phyloP scores from a whole-genome alignment of 306 rosid species.

The Lathyrus sativus region DNA sequence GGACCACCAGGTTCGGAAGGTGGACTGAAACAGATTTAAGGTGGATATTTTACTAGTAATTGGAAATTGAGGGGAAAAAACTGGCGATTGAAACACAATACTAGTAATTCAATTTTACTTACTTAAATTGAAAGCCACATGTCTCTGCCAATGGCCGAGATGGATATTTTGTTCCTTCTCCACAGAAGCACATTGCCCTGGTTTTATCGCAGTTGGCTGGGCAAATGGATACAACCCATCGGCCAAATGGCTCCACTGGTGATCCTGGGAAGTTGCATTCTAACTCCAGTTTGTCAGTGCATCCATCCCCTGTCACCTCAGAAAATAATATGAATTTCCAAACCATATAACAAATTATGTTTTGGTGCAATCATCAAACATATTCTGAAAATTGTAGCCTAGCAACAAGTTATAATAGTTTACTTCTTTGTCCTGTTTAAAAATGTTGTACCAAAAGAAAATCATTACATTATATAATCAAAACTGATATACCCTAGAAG shows the following conservation, averaged over 20 bases:
- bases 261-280: slow-evolving; percentile 70
- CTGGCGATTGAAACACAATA: slow-evolving; percentile 29
- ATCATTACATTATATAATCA: background rate
- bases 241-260: slow-evolving; percentile 67
- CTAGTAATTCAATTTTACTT: slow-evolving; percentile 43
- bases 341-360: slow-evolving; percentile 17
- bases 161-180: slow-evolving; percentile 95
- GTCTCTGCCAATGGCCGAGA: slow-evolving; percentile 90
- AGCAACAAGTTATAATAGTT: background rate
- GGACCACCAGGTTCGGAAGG: slow-evolving; percentile 71
- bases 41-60: slow-evolving; percentile 18
- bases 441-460: background rate
- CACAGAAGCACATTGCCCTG: slow-evolving; percentile 98
- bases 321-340: slow-evolving; percentile 34
- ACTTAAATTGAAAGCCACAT: slow-evolving; percentile 86
- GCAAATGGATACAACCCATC: slow-evolving; percentile 94
- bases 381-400: slow-evolving; percentile 24
- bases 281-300: slow-evolving; percentile 63
- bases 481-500: background rate
- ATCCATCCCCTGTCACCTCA: slow-evolving; percentile 73
- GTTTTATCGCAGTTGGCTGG: slow-evolving; percentile 86
- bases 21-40: slow-evolving; percentile 54
- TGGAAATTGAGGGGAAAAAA: slow-evolving; percentile 5
- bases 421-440: slow-evolving; percentile 12
- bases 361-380: slow-evolving; percentile 20